Evolutionary conservation across 805 yeast genomes (phyloP).

Genomic region (Cyberlindnera maclurae): DNA sequence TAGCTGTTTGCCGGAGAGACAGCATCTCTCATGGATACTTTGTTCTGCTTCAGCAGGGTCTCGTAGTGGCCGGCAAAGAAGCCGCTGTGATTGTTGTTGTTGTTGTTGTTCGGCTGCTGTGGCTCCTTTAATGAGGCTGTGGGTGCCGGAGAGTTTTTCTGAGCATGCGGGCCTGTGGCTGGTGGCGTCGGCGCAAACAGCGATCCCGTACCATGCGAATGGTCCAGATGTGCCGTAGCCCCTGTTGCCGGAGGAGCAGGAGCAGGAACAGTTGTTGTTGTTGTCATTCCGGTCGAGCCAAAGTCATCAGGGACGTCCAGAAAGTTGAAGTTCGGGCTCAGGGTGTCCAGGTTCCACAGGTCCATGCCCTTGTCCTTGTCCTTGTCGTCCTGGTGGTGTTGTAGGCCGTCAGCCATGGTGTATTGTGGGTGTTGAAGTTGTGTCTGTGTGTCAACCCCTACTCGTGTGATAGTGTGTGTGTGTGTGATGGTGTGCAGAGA

Average conservation of each 20-base stretch:
- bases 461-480: no score
- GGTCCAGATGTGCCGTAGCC: no score
- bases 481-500: no score
- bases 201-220: conserved; percentile 3
- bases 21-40: conserved; percentile 20
- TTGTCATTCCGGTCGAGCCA: conserved; percentile 5
- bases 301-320: conserved; percentile 18
- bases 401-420: no score
- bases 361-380: conserved; percentile 7
- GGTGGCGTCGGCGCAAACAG: not conserved
- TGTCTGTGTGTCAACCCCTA: no score
- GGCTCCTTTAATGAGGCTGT: not conserved
- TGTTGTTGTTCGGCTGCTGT: conserved; percentile 2
- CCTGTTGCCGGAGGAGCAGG: conserved; percentile 3
- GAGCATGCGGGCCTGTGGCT: not conserved
- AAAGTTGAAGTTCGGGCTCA: conserved; percentile 20
- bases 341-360: conserved; percentile 15
- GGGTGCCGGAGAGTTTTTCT: not conserved
- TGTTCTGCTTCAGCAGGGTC: conserved; percentile 19
- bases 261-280: conserved; percentile 5
- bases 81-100: no score
- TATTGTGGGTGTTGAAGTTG: no score
- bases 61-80: conserved; percentile 21
- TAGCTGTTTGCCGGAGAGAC: conserved; percentile 13
- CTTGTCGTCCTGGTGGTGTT: not conserved